These are phyloP conservation scores for Herpetomonas tarakana DNA, from an alignment of 208 protist genomes.

Conservation along the genomic window DNA sequence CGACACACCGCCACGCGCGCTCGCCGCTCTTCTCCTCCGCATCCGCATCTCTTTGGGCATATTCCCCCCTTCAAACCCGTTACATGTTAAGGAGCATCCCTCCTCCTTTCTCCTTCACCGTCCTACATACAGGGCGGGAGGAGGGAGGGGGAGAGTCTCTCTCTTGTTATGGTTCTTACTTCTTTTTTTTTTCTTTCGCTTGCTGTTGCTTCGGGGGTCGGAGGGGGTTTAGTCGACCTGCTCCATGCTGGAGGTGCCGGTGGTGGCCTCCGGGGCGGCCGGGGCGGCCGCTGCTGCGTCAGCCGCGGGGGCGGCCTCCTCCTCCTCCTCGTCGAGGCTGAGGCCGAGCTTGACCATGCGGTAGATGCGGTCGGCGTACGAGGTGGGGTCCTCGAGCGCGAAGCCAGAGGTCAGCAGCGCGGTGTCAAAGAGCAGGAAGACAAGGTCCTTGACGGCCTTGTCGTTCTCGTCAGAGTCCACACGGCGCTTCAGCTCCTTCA, in stretches of 20 bases:
- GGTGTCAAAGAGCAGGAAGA: slow-evolving; percentile 98
- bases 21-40: too few relatives aligned
- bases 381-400: slow-evolving; percentile 94
- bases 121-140: too few relatives aligned
- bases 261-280: slow-evolving; percentile 55
- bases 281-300: slow-evolving; percentile 27
- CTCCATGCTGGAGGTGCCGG: slow-evolving; percentile 90
- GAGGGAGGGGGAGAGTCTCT: too few relatives aligned
- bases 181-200: too few relatives aligned
- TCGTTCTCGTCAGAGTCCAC: slow-evolving; percentile 93
- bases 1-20: too few relatives aligned
- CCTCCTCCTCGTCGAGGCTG: slow-evolving; percentile 85
- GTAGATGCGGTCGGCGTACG: slow-evolving; percentile 96
- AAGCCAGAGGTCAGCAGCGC: slow-evolving; percentile 98
- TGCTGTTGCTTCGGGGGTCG: too few relatives aligned
- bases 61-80: too few relatives aligned
- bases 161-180: too few relatives aligned
- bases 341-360: slow-evolving; percentile 98
- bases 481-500: slow-evolving; percentile 93
- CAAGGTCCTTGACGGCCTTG: slow-evolving; percentile 98
- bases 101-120: too few relatives aligned
- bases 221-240: slow-evolving; percentile 95
- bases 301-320: slow-evolving; percentile 22
- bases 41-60: too few relatives aligned
- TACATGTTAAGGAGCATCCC: too few relatives aligned